Evolutionary conservation across 1,139 yeast species (phyloP).

Genomic region (Pichia sp.): DNA sequence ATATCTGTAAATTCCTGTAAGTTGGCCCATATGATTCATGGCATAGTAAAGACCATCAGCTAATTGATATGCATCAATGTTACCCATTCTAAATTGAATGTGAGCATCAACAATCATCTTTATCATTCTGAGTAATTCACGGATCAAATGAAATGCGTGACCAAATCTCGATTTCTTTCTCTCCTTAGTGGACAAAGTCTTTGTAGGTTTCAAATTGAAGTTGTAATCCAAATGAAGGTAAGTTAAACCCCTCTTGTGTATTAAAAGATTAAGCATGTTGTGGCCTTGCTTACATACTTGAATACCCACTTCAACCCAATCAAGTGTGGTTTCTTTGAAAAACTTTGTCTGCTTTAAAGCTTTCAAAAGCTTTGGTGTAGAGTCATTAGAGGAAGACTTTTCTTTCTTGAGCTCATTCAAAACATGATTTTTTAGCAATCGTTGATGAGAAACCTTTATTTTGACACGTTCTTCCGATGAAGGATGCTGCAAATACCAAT

Average conservation of each 20-base stretch:
- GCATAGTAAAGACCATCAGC: constrained; percentile 93
- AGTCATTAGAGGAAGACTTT: constrained; percentile 59
- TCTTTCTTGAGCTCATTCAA: constrained; percentile 72
- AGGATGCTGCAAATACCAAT: constrained; percentile 70
- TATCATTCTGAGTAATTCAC: constrained; percentile 76
- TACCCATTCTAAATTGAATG: constrained; percentile 83
- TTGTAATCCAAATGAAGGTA: constrained; percentile 92
- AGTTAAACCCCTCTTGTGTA: constrained; percentile 87
- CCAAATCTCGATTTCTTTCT: constrained; percentile 95
- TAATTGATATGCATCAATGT: constrained; percentile 84
- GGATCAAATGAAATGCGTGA: constrained; percentile 86
- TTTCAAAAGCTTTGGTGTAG: constrained; percentile 51
- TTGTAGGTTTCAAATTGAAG: constrained; percentile 92
- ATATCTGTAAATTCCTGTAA: constrained; percentile 94
- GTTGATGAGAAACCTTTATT: constrained; percentile 81
- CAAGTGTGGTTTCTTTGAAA: constrained; percentile 86
- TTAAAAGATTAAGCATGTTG: constrained; percentile 82
- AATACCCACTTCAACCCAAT: constrained; percentile 98
- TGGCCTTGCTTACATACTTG: constrained; percentile 92
- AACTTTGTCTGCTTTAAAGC: constrained; percentile 71
- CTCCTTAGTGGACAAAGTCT: constrained; percentile 93
- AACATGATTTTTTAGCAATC: constrained; percentile 67
- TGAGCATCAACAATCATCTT: constrained; percentile 90
- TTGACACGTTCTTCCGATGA: constrained; percentile 63
- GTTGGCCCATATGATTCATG: constrained; percentile 86